Evolutionary conservation across 345 rosid genomes (phyloP).

Genomic region (Fremontodendron californicum): DNA sequence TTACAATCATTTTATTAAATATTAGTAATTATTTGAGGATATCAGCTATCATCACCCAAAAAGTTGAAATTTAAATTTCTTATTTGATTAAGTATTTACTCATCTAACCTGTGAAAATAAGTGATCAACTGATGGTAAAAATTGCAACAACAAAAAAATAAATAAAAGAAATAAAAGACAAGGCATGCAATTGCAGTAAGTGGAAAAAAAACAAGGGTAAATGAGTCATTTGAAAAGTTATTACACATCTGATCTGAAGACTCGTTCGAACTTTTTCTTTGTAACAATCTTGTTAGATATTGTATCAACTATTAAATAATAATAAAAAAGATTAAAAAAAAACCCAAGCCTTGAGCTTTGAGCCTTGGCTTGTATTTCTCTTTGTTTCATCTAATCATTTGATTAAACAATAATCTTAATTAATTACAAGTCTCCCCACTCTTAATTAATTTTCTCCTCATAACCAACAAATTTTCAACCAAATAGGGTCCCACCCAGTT

Average conservation of each 20-base stretch:
- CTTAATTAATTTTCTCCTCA: neutral
- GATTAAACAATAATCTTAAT: neutral
- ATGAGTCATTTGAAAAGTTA: neutral
- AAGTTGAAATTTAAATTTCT: neutral
- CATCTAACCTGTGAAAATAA: neutral
- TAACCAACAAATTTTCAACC: constrained; percentile 4
- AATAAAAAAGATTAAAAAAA: neutral
- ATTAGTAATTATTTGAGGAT: neutral
- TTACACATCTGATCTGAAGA: neutral
- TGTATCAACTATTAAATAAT: neutral
- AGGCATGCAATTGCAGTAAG: neutral
- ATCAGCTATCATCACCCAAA: neutral
- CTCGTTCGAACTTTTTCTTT: too few relatives aligned
- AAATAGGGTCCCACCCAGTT: constrained; percentile 3
- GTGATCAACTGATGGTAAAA: neutral
- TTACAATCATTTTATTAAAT: neutral
- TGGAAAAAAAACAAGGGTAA: neutral
- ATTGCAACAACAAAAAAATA: neutral
- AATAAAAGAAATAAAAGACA: neutral
- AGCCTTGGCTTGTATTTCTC: neutral
- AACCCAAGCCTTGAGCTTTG: too few relatives aligned
- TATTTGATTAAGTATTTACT: neutral
- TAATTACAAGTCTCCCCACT: neutral
- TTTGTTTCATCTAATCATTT: neutral
- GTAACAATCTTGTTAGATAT: neutral